Evolutionary conservation across 768 basidiomycete genomes (phyloP), one percentile per base, ranked within the genome.

Genomic region (Termitomyces sp.): DNA sequence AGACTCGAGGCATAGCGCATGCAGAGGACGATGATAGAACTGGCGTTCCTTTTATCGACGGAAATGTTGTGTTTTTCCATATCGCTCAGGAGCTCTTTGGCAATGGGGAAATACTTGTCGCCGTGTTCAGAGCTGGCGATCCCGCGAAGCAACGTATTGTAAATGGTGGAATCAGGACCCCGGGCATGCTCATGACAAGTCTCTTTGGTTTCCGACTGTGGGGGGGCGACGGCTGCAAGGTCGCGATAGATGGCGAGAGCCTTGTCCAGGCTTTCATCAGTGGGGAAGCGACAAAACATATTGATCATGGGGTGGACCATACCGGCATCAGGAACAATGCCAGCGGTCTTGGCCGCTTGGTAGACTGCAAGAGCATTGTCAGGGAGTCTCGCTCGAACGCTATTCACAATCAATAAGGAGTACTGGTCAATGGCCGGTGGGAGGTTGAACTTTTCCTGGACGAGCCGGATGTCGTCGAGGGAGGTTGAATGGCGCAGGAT

Each of bases 1-100:
- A 83, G 78, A 44, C 68, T 78, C 2, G 78, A 66, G 1, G 84
- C 74, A n/a, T 76, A 73, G 27, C 82, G 81, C 86, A 95, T 93
- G 49, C 84, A 79, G 47, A 89, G 71, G 53, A 88, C 78, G 46
- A 88, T 78, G 39, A 83, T 71, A 2, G 83, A 80, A 5, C 83
- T 76, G 13, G 81, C 70, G 15, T 77, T 65, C 37, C 77, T 78
- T 57, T 79, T 73, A 57, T 80, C 70, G 63, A 76, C 66, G 0
- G 76, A 66, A 24, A 91, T 67, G 5, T 74, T 68, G 36, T 83
- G 80, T 4, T 65, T 56, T 45, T 82, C 76, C 84, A 95, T 89
- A 62, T 93, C 89, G 41, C 81, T 76, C 18, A 92, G 63, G 27
- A 95, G 75, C 9, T 75, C 69, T 37, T 79, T 63, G 0, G 81